Conservation (phyloP, 352 stramenopile genomes). For the Phytopythium ostracodes region DNA sequence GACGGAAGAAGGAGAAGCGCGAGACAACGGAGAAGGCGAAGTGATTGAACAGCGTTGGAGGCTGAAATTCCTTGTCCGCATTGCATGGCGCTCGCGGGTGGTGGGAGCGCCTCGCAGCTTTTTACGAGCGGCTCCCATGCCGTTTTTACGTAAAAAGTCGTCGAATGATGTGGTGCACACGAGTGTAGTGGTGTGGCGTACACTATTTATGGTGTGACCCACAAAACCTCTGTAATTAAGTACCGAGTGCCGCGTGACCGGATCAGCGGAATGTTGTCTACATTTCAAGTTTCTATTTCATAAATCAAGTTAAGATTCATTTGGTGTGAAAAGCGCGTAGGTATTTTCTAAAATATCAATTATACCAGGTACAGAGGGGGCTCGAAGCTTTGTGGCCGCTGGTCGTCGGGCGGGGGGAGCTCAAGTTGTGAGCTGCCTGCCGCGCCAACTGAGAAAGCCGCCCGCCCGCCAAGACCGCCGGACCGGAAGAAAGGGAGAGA, state of each 20-base stretch:
- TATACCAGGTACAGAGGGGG: not conserved
- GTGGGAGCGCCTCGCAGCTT: not conserved
- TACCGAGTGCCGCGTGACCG: not conserved
- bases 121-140: not conserved
- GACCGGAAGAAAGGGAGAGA: not conserved
- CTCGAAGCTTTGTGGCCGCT: not conserved
- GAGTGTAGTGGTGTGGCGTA: not conserved
- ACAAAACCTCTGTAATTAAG: not conserved
- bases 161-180: not conserved
- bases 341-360: not conserved
- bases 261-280: constrained; percentile 19
- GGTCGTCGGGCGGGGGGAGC: not conserved
- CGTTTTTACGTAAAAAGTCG: not conserved
- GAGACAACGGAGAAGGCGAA: not conserved
- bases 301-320: not conserved
- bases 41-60: not conserved
- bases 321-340: not conserved
- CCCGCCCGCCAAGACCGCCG: not conserved
- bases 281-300: constrained; percentile 7
- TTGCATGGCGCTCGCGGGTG: not conserved
- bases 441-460: not conserved
- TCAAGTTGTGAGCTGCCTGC: constrained; percentile 2
- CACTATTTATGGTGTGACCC: not conserved
- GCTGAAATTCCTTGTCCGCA: not conserved
- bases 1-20: not conserved